Percentiles rank a stretch among this genome's conserved stretches.
phyloP scores from a whole-genome alignment of 768 basidiomycete species.

The Boletus bicolor region DNA sequence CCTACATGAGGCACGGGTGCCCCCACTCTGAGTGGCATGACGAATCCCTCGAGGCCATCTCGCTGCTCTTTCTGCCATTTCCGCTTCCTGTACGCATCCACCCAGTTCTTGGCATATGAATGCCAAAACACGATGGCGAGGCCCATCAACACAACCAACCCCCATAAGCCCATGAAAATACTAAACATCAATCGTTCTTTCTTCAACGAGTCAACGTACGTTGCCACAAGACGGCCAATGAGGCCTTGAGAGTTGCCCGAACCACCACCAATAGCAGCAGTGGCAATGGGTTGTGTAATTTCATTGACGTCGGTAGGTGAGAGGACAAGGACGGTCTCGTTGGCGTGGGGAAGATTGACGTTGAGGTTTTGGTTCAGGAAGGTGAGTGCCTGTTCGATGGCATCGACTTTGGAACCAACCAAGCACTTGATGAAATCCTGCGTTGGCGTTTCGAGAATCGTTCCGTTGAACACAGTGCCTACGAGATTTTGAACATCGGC shows the following conservation, averaged over 20 bases:
- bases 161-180: slow-evolving; percentile 84
- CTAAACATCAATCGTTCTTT: slow-evolving; percentile 82
- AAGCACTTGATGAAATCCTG: slow-evolving; percentile 88
- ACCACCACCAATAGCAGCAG: slow-evolving; percentile 71
- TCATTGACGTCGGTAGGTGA: slow-evolving; percentile 71
- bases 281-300: slow-evolving; percentile 73
- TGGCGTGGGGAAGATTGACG: slow-evolving; percentile 75
- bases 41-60: slow-evolving; percentile 44
- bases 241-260: slow-evolving; percentile 54
- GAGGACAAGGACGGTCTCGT: slow-evolving; percentile 71
- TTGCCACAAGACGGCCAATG: slow-evolving; percentile 66
- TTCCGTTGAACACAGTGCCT: slow-evolving; percentile 75
- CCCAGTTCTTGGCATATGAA: slow-evolving; percentile 49
- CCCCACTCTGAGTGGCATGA: slow-evolving; percentile 22
- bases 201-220: slow-evolving; percentile 69
- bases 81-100: slow-evolving; percentile 46
- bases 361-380: slow-evolving; percentile 88
- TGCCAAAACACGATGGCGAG: slow-evolving; percentile 70
- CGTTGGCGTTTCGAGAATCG: slow-evolving; percentile 75
- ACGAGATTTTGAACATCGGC: slow-evolving; percentile 78
- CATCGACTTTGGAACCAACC: slow-evolving; percentile 86
- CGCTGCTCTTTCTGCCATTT: slow-evolving; percentile 54
- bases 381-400: slow-evolving; percentile 82
- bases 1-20: slow-evolving; percentile 16
- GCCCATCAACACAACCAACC: slow-evolving; percentile 77